Conservation (phyloP, 2,329 filamentous ascomycete species). For the Sarocladiaceae sp. region DNA sequence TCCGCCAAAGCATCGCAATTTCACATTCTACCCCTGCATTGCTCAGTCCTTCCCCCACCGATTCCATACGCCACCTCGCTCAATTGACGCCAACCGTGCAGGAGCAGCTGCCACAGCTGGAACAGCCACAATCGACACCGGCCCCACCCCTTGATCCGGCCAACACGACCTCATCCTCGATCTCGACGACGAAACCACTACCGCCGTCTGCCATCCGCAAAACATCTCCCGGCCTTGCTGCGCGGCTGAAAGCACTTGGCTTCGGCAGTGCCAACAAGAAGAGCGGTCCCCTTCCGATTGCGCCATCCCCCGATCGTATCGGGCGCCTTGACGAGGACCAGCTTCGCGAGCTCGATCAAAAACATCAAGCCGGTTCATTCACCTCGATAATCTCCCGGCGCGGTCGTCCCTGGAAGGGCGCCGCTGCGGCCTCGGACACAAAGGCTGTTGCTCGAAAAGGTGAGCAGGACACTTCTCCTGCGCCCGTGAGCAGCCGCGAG, state of each 20-base stretch:
- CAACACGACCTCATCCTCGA: conserved; percentile 13
- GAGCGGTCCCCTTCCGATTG: no score
- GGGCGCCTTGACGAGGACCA: conserved; percentile 69
- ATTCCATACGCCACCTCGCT: background rate
- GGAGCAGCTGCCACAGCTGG: conserved; percentile 2
- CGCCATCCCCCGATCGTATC: conserved; percentile 40
- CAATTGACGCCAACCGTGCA: background rate
- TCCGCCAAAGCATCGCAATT: background rate
- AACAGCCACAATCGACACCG: conserved; percentile 6
- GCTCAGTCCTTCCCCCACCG: background rate
- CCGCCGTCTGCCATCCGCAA: conserved; percentile 40
- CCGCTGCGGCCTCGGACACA: conserved; percentile 33
- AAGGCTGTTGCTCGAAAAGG: background rate
- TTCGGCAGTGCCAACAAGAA: conserved; percentile 44
- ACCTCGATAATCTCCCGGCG: conserved; percentile 54
- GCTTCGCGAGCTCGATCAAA: conserved; percentile 64
- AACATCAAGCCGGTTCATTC: conserved; percentile 54
- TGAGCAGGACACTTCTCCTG: background rate
- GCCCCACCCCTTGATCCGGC: conserved; percentile 16
- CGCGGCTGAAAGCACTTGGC: conserved; percentile 60
- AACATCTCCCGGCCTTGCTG: conserved; percentile 60
- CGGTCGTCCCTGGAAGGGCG: conserved; percentile 69
- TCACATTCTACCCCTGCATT: background rate
- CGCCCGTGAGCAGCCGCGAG: background rate
- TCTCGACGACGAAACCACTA: conserved; percentile 14